Evolutionary conservation across 2,329 filamentous ascomycete genomes (phyloP).

Genomic region (Calonectria henricotiae): DNA sequence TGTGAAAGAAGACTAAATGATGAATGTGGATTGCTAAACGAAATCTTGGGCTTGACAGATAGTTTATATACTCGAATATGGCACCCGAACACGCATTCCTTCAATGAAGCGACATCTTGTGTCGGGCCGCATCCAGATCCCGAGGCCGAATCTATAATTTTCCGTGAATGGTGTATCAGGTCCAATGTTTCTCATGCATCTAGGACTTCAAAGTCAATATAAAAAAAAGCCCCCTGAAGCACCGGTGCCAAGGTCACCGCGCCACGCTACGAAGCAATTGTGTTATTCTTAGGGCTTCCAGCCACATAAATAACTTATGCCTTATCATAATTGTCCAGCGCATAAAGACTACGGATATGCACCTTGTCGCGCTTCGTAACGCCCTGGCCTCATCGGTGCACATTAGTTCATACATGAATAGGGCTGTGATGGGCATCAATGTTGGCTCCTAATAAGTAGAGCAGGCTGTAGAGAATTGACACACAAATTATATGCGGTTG

Average conservation of each 20-base stretch:
- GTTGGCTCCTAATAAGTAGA: neutral
- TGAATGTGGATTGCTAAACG: neutral
- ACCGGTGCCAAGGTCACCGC: neutral
- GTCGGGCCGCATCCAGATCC: neutral
- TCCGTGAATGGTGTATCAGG: slow-evolving; percentile 1
- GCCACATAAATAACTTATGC: neutral
- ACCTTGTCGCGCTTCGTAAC: no score
- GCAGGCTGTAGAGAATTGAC: neutral
- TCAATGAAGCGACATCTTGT: neutral
- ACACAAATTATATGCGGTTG: neutral
- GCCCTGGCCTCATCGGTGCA: no score
- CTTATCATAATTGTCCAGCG: neutral
- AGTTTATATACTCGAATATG: neutral
- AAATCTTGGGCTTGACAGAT: neutral
- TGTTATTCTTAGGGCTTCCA: neutral
- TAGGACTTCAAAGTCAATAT: neutral
- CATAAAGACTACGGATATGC: neutral
- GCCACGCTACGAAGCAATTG: neutral
- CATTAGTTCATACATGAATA: no score
- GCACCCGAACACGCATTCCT: neutral
- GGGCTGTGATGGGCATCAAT: neutral
- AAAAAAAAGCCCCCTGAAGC: neutral
- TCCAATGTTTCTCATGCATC: slow-evolving; percentile 17
- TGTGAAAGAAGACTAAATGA: neutral
- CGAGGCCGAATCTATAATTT: slow-evolving; percentile 8